These are phyloP conservation scores for Spatholobus suberectus DNA, from an alignment of 306 rosid species.

Conservation along the genomic window DNA sequence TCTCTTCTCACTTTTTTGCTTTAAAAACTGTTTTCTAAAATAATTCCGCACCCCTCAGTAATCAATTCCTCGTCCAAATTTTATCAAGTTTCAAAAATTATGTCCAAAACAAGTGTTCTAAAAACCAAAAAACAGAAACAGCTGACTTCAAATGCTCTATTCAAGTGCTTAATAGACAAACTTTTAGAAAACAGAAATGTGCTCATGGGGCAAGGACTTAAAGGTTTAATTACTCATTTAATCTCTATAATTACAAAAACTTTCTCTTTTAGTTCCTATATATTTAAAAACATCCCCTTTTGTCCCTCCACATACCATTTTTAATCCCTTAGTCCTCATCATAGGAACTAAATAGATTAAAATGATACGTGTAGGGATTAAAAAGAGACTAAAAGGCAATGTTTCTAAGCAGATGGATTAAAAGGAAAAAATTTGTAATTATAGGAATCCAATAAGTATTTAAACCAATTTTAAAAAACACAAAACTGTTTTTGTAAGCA, in stretches of 20 bases:
- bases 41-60: not conserved
- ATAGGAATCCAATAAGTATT: too few relatives aligned
- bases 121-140: not conserved
- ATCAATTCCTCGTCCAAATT: not conserved
- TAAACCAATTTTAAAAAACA: not conserved
- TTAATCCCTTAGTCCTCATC: too few relatives aligned
- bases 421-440: too few relatives aligned
- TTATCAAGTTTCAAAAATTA: not conserved
- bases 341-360: too few relatives aligned
- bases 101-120: not conserved
- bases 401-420: too few relatives aligned
- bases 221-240: too few relatives aligned
- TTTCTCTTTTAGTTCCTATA: too few relatives aligned
- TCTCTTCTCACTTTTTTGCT: not conserved
- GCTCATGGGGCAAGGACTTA: not conserved
- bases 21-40: not conserved
- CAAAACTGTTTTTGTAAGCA: not conserved
- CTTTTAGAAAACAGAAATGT: not conserved
- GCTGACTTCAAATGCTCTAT: not conserved
- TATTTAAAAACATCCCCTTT: too few relatives aligned
- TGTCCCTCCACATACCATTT: too few relatives aligned
- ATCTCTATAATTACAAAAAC: too few relatives aligned
- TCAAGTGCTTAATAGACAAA: not conserved
- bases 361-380: too few relatives aligned
- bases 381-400: too few relatives aligned